Evolutionary conservation across 169 alveolate genomes (phyloP), one percentile per base, ranked within the genome.

Genomic region (Cryptosporidium sp.): DNA sequence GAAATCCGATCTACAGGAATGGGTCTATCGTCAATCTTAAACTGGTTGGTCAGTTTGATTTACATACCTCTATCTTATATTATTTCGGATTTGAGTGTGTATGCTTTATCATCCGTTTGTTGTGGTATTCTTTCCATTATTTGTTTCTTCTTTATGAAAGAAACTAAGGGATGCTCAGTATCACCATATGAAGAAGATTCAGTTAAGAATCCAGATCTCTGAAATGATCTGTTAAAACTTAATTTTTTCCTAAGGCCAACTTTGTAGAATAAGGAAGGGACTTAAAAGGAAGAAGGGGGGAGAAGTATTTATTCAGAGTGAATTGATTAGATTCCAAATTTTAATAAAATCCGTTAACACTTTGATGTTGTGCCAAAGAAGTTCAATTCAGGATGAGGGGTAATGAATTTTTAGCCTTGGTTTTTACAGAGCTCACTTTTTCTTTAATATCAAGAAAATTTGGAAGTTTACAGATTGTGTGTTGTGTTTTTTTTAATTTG

Each of bases 1-100:
- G 75, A 80, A 80, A 67, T 80, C 23, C 45, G 89, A 7, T 60
- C 89, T 4, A 62, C 75, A 9, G 89, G 89, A 7, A 80, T 80
- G 89, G 75, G 89, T 21, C 14, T 80, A 18, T 80, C 69, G 5
- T 42, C 89, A 5, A 48, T 80, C 6, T 33, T 80, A 5, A 80
- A 65, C 21, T 80, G 89, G 89, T 26, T 80, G 23, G 65, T 65
- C 29, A 80, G 68, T 45, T 65, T 67, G 16, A 67, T 80, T 44
- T 80, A 62, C 26, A 65, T 80, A 16, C 75, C 89, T 1, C 51
- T 80, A 10, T 80, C 89, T 8, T 80, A 65, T 18, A 80, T 80
- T n/a, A 80, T 80, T 31, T 80, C 89, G 2, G 89, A 80, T 33
- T 65, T 80, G 69, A 62, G 58, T 42, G 45, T 80, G 6, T 80